phyloP scores from a whole-genome alignment of 139 green algal genomes.

The Desmodesmus armatus region DNA sequence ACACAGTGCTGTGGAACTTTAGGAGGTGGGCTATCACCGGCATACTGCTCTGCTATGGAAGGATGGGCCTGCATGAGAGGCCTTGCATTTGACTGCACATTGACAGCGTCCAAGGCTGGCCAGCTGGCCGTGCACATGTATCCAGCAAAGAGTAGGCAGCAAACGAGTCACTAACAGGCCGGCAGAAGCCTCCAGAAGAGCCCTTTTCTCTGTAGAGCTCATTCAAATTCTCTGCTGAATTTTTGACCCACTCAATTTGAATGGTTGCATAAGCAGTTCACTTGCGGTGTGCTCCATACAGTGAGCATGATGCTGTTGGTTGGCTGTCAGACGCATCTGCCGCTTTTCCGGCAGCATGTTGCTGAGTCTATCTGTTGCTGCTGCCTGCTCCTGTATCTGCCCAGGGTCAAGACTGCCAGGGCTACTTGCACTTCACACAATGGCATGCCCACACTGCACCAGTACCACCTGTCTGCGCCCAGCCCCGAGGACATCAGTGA shows the following conservation, averaged over 20 bases:
- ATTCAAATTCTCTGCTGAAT: background rate
- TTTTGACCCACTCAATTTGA: background rate
- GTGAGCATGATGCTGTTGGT: background rate
- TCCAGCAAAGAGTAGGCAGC: background rate
- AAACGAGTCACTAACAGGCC: too few relatives aligned
- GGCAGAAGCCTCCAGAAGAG: background rate
- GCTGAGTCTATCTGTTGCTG: background rate
- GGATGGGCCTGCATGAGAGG: too few relatives aligned
- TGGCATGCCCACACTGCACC: conserved; percentile 81
- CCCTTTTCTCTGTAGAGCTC: background rate
- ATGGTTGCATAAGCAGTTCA: background rate
- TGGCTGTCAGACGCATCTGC: background rate
- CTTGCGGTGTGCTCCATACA: background rate
- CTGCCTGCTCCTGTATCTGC: conserved; percentile 2
- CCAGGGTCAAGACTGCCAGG: conserved; percentile 62
- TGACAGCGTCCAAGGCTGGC: background rate
- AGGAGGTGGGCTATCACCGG: conserved; percentile 1
- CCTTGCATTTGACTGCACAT: too few relatives aligned
- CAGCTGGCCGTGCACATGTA: background rate
- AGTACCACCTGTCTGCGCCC: conserved; percentile 85
- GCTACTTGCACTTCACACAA: conserved; percentile 64
- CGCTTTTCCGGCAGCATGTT: background rate
- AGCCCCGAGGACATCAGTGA: conserved; percentile 82
- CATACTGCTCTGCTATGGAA: background rate
- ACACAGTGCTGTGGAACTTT: conserved; percentile 91